Percentiles rank a stretch among this genome's conserved stretches.
Conservation (phyloP, 805 yeast species). For the Maudiozyma turicensis region DNA sequence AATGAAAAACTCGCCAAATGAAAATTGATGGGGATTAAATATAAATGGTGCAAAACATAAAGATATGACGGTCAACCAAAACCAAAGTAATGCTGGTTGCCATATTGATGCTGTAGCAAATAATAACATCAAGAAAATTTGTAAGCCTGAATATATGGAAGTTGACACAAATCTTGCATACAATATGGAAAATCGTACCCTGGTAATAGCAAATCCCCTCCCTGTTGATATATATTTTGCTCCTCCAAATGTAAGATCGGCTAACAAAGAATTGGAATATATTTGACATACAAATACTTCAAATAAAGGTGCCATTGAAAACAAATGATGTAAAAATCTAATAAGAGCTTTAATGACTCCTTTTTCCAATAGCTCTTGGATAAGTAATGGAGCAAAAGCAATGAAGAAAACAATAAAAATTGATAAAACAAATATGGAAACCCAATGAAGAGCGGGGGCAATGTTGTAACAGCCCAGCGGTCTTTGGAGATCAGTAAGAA, state of each 20-base stretch:
- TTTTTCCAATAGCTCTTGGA: slow-evolving; percentile 82
- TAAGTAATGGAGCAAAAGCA: slow-evolving; percentile 76
- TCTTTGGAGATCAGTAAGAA: slow-evolving; percentile 59
- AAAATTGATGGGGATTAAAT: slow-evolving; percentile 71
- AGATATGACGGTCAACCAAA: slow-evolving; percentile 62
- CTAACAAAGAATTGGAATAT: slow-evolving; percentile 67
- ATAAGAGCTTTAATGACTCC: slow-evolving; percentile 67
- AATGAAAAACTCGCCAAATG: slow-evolving; percentile 56
- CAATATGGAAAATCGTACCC: slow-evolving; percentile 60
- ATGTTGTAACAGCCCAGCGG: slow-evolving; percentile 85
- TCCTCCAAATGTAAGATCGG: slow-evolving; percentile 80
- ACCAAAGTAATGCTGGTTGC: slow-evolving; percentile 65
- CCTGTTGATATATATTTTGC: slow-evolving; percentile 91
- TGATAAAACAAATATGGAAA: slow-evolving; percentile 75
- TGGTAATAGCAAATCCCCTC: slow-evolving; percentile 82
- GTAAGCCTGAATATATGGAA: slow-evolving; percentile 71
- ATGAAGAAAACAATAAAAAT: slow-evolving; percentile 89
- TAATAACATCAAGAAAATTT: slow-evolving; percentile 55
- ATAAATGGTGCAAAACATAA: slow-evolving; percentile 62
- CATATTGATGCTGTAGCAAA: slow-evolving; percentile 76
- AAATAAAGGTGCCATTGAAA: slow-evolving; percentile 80
- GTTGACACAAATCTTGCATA: slow-evolving; percentile 69
- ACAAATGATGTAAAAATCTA: slow-evolving; percentile 64
- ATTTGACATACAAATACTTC: slow-evolving; percentile 95
- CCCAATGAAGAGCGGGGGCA: slow-evolving; percentile 84